Percentiles rank a stretch among this genome's conserved stretches.
These are phyloP conservation scores for Sarcomyxa edulis DNA, from an alignment of 768 basidiomycete species.

Conservation along the genomic window DNA sequence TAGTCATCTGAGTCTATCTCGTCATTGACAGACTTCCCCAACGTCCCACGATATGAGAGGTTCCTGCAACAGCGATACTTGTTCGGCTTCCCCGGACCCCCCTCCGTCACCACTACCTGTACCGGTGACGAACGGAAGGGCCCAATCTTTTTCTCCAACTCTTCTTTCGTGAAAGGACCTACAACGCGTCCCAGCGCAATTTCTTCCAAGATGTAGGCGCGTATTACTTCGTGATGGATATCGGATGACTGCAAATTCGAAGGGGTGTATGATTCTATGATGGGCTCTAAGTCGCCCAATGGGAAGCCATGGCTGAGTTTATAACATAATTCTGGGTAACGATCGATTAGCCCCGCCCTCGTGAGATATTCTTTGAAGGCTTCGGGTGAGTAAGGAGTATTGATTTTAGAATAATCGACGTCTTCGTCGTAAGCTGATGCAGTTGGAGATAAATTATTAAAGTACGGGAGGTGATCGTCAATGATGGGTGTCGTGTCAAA, in stretches of 20 bases:
- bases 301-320: conserved; percentile 28
- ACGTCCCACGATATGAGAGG: conserved; percentile 13
- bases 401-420: too few species aligned
- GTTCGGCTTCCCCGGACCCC: conserved; percentile 10
- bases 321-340: conserved; percentile 22
- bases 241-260: conserved; percentile 11
- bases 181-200: conserved; percentile 7
- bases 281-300: conserved; percentile 22
- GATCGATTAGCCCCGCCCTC: conserved; percentile 12
- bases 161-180: conserved; percentile 13
- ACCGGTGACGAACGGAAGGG: conserved; percentile 18
- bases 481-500: too few species aligned
- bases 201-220: conserved; percentile 11
- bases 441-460: too few species aligned
- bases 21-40: conserved; percentile 14
- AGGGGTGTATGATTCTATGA: conserved; percentile 6
- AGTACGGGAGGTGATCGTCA: too few species aligned
- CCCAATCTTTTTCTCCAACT: conserved; percentile 18
- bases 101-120: conserved; percentile 1
- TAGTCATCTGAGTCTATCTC: conserved; percentile 16
- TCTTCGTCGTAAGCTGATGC: too few species aligned
- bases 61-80: conserved; percentile 16
- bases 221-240: conserved; percentile 4
- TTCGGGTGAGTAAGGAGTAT: conserved; percentile 23
- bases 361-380: conserved; percentile 20